Evolutionary conservation across 352 stramenopile genomes (phyloP), one percentile per base, ranked within the genome.

Genomic region (Elongisporangium prolatum): DNA sequence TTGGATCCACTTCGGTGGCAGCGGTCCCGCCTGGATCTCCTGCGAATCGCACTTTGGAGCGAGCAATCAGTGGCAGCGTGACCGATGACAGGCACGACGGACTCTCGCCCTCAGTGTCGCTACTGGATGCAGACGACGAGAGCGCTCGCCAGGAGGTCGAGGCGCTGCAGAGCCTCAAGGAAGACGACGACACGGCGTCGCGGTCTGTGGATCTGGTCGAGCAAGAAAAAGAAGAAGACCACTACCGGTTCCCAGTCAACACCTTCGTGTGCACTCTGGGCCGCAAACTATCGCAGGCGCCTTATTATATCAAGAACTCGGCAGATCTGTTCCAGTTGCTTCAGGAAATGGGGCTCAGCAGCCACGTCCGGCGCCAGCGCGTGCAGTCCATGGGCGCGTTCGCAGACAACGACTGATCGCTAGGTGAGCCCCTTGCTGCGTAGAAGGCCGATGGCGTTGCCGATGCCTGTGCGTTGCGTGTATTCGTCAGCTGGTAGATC

Each of bases 261-360:
- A 92, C 85, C 3, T 94, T 94, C 54, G 84, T 92, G 44, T 94
- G 85, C 67, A 94, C 84, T 3, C 65, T 94, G 34, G 82, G 85
- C 5, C 74, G 84, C 40, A 94, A 94, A 56, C 68, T 91, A 16
- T 91, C 80, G 14, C 85, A 94, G 58, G 85, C 85, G 44, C 84
- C 85, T 7, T 94, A 94, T 63, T 94, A 75, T 63, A 91, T 94
- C 67, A 93, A 93, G 71, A 93, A 93, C 60, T 91, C 84, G 16
- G 84, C 80, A 2, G 84, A 93, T 76, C 67, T 93, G 57, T 91
- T 88, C 58, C 84, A 93, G 61, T 58, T 93, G 18, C 60, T 93
- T 53, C 84, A 93, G 59, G 84, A 93, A 40, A 93, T 93, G 84
- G 84, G 84, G 1, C 81, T 93, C 56, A 93, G 72, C 60, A 91